Conservation (phyloP, 257 asterid species). For the Asclepias syriaca region DNA sequence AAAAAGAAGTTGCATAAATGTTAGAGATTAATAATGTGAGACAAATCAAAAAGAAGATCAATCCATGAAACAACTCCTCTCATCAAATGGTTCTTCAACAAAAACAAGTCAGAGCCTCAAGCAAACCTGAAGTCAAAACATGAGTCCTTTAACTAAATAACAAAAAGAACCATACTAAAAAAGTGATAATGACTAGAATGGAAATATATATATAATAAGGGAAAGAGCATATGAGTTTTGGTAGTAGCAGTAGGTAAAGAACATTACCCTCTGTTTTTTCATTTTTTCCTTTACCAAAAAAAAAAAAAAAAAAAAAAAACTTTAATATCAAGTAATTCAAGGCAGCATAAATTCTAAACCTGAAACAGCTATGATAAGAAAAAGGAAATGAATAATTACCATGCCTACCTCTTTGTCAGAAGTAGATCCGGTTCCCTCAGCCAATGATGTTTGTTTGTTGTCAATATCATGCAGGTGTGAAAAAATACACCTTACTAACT, state of each 20-base stretch:
- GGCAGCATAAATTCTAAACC: neutral
- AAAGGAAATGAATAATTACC: neutral
- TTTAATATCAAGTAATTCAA: too few relatives aligned
- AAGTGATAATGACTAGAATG: neutral
- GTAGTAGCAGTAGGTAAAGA: neutral
- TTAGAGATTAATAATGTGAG: neutral
- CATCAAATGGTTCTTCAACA: neutral
- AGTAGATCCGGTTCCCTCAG: conserved; percentile 28
- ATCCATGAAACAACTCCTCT: neutral
- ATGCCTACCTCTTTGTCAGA: conserved; percentile 47
- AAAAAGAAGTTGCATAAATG: neutral
- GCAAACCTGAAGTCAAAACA: neutral
- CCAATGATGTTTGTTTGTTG: conserved; percentile 19
- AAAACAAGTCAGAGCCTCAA: neutral
- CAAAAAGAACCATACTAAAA: neutral
- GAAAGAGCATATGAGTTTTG: neutral
- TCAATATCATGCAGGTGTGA: conserved; percentile 63
- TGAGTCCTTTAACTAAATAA: neutral
- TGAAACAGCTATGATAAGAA: neutral
- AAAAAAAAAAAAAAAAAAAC: neutral
- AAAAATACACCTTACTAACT: conserved; percentile 77
- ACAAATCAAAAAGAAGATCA: neutral
- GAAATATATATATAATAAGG: neutral
- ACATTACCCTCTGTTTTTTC: neutral
- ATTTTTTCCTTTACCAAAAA: too few relatives aligned